Percentiles rank a stretch among this genome's conserved stretches.
phyloP scores from a whole-genome alignment of 805 yeast genomes.

The Candida argentea region DNA sequence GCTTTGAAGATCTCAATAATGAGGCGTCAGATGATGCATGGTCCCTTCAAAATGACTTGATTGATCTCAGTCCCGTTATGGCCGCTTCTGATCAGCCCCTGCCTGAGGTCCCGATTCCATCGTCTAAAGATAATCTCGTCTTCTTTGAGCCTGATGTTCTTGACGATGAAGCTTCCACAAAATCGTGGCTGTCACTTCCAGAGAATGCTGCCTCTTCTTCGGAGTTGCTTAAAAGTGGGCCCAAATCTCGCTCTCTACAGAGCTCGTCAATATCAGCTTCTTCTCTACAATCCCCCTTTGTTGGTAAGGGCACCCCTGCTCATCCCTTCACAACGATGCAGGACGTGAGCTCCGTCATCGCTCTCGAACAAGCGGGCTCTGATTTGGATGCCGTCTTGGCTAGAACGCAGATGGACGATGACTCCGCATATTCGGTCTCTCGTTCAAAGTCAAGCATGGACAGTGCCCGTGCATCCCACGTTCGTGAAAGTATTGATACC shows the following conservation, averaged over 20 bases:
- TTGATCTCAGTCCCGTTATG: too few species aligned
- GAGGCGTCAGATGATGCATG: too few species aligned
- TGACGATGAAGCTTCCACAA: too few species aligned
- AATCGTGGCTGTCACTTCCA: too few species aligned
- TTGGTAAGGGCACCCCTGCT: constrained; percentile 17
- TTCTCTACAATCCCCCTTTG: constrained; percentile 24
- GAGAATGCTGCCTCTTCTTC: too few species aligned
- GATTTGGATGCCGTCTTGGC: neutral
- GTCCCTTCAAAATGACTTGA: too few species aligned
- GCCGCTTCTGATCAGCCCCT: constrained; percentile 3
- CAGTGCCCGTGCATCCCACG: constrained; percentile 2
- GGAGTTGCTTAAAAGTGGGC: too few species aligned
- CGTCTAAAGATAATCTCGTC: constrained; percentile 3
- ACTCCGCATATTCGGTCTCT: neutral
- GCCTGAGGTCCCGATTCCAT: constrained; percentile 3
- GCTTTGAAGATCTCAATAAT: too few species aligned
- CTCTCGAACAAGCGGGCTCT: constrained; percentile 3
- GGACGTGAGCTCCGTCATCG: constrained; percentile 14
- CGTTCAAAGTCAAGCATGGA: neutral
- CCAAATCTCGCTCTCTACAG: constrained; percentile 3
- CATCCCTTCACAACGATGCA: constrained; percentile 15
- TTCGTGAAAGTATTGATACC: neutral
- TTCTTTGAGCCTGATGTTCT: too few species aligned
- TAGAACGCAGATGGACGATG: neutral
- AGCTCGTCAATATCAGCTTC: constrained; percentile 11